phyloP scores from a whole-genome alignment of 352 stramenopile genomes.

The Phytophthora cactorum region DNA sequence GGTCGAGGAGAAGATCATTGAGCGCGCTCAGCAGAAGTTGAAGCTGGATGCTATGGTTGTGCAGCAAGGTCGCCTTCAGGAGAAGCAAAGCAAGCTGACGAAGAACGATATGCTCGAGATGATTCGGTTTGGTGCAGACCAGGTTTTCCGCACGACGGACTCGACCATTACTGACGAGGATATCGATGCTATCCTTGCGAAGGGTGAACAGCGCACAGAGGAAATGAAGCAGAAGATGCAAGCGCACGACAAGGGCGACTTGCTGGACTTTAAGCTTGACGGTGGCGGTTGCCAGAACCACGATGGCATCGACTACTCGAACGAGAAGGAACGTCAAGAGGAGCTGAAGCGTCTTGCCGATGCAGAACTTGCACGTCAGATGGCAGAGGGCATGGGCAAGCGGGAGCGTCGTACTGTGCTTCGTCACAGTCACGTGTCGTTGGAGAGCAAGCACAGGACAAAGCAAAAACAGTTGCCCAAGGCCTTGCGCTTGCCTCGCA shows the following conservation, averaged over 20 bases:
- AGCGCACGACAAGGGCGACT: slow-evolving; percentile 82
- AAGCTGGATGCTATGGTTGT: slow-evolving; percentile 90
- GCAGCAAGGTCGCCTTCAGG: slow-evolving; percentile 84
- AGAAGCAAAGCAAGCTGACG: slow-evolving; percentile 93
- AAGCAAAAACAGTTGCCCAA: slow-evolving; percentile 87
- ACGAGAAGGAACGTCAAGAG: slow-evolving; percentile 88
- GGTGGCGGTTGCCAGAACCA: slow-evolving; percentile 95
- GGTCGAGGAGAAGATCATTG: slow-evolving; percentile 99
- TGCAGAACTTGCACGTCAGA: slow-evolving; percentile 76
- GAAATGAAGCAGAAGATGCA: slow-evolving; percentile 92
- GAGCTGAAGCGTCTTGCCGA: slow-evolving; percentile 87
- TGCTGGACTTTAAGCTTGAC: slow-evolving; percentile 94
- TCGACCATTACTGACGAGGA: slow-evolving; percentile 98
- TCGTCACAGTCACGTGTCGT: slow-evolving; percentile 55
- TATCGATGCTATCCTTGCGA: slow-evolving; percentile 97
- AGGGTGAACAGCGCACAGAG: slow-evolving; percentile 85
- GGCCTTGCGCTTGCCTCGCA: slow-evolving; percentile 75
- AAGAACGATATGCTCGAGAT: slow-evolving; percentile 97
- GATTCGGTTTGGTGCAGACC: slow-evolving; percentile 98
- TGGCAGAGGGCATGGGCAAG: slow-evolving; percentile 87
- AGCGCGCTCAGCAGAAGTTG: slow-evolving; percentile 98
- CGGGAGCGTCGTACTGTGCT: slow-evolving; percentile 82
- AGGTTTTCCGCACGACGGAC: slow-evolving; percentile 97
- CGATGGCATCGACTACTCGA: slow-evolving; percentile 97
- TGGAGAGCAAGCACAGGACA: slow-evolving; percentile 56